Evolutionary conservation across 2,329 filamentous ascomycete species (phyloP), one percentile per base, ranked within the genome.

Genomic region (Talaromyces amestolkiae): DNA sequence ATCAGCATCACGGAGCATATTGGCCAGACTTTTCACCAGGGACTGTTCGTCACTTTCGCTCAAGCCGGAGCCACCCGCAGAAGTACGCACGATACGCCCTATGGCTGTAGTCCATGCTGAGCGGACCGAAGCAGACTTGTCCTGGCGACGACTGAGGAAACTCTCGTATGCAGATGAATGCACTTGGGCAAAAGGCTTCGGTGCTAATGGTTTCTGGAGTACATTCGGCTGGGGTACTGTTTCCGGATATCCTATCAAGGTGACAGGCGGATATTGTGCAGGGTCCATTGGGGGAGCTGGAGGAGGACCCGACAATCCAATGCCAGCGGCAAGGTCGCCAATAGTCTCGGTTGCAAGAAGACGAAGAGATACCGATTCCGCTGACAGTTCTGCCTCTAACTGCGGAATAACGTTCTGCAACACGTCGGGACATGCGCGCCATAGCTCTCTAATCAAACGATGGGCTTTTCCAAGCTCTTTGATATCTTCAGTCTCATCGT

Each of bases 331-430:
- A 83, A 99, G 93, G 74, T 98, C 94, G 62, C 96, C 95, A 45
- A 99, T 87, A 0, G 95, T 97, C 77, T 98, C 92, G 0, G 94
- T 96, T 2, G 94, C 94, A 65, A 99, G 85, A 66, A 92, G 85
- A 62, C 95, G 91, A 64, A 99, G 82, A 70, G 95, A 89, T 3
- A 93, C 84, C 67, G 96, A 96, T 74, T 99, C 95, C 0, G 93
- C 93, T 3, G 90, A 91, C 61, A 99, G 82, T 79, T 99, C 95
- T 39, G 92, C 91, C 74, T 98, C 94, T 45, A 99, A 83, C 76
- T 97, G 93, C 3, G 93, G 93, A 61, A 99, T 89, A 13, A 99
- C 94, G 72, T 97, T 97, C 69, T 92, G 90, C 19, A 99, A 85
- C 33, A 98, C 91, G 35, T 89, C 86, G 0, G 96, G 93, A 41